Percentiles rank a stretch among this genome's conserved stretches.
These are phyloP conservation scores for Jackrogersella minutella DNA, from an alignment of 495 filamentous ascomycete genomes.

Conservation along the genomic window DNA sequence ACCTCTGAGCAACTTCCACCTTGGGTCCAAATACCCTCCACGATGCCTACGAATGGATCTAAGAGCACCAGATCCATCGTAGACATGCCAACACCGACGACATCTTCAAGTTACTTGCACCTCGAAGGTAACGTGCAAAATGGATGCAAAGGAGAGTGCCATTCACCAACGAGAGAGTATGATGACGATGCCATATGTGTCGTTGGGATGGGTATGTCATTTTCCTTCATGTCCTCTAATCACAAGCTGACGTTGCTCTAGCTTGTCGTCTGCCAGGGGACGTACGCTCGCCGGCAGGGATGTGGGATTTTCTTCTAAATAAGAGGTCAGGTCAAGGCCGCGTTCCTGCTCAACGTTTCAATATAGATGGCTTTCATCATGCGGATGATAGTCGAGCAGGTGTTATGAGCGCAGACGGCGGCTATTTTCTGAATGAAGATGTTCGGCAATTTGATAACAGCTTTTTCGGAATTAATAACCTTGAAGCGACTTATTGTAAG, in stretches of 20 bases:
- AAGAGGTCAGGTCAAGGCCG: background rate
- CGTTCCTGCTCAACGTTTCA: slow-evolving; percentile 13
- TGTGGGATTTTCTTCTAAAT: too few relatives aligned
- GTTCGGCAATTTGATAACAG: slow-evolving; percentile 22
- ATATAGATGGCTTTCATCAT: slow-evolving; percentile 7
- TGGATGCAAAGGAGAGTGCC: background rate
- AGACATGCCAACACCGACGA: background rate
- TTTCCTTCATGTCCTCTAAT: background rate
- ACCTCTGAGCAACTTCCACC: background rate
- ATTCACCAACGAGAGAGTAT: background rate
- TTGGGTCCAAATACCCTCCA: background rate
- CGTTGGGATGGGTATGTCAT: background rate
- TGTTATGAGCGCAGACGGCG: background rate
- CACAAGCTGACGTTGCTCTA: background rate
- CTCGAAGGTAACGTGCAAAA: background rate
- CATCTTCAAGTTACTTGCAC: background rate
- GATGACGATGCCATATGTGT: background rate
- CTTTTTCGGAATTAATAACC: slow-evolving; percentile 29
- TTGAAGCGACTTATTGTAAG: slow-evolving; percentile 13
- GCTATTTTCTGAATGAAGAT: slow-evolving; percentile 29
- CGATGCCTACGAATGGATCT: background rate
- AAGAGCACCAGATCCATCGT: background rate
- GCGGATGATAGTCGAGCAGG: background rate
- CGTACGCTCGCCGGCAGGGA: too few relatives aligned
- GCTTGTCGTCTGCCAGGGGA: too few relatives aligned